A percentile compares a stretch with the other conserved stretches of the same genome.
Conservation (phyloP, 2,329 filamentous ascomycete species). For the Calonectria henricotiae region DNA sequence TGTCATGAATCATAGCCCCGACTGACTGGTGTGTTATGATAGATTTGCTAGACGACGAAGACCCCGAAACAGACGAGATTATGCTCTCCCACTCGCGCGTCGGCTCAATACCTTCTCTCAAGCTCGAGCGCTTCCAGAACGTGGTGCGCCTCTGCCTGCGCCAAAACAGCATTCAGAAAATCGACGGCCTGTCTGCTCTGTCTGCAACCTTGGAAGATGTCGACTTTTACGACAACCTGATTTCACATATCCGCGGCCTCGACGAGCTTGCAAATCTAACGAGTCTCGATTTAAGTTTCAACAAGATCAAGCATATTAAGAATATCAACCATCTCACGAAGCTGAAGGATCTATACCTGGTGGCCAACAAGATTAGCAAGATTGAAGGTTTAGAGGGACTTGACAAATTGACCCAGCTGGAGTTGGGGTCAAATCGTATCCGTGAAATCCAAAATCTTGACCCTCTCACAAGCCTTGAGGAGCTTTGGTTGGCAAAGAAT, state of each 20-base stretch:
- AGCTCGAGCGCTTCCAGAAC: conserved; percentile 86
- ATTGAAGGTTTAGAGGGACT: conserved; percentile 90
- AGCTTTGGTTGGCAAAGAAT: conserved; percentile 97
- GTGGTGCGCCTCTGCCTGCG: conserved; percentile 88
- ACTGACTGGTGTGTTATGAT: conserved; percentile 27
- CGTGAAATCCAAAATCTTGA: conserved; percentile 91
- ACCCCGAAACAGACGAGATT: conserved; percentile 81
- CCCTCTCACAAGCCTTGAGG: conserved; percentile 81
- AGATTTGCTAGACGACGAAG: conserved; percentile 76
- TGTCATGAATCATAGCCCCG: neutral
- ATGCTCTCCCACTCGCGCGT: conserved; percentile 92
- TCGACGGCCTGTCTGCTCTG: conserved; percentile 81
- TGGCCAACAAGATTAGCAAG: conserved; percentile 92
- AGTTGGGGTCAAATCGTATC: conserved; percentile 94
- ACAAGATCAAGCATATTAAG: conserved; percentile 99
- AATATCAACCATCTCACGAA: conserved; percentile 84
- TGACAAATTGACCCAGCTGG: conserved; percentile 83
- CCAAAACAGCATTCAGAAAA: conserved; percentile 88
- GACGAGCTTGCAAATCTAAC: conserved; percentile 84
- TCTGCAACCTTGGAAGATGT: conserved; percentile 83
- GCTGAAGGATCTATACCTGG: conserved; percentile 89
- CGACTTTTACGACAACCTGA: conserved; percentile 97
- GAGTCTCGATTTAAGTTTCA: conserved; percentile 93
- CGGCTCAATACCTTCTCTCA: conserved; percentile 82
- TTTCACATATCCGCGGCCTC: conserved; percentile 88